phyloP scores from a whole-genome alignment of 345 rosid genomes.

The Eucalyptus globulus region DNA sequence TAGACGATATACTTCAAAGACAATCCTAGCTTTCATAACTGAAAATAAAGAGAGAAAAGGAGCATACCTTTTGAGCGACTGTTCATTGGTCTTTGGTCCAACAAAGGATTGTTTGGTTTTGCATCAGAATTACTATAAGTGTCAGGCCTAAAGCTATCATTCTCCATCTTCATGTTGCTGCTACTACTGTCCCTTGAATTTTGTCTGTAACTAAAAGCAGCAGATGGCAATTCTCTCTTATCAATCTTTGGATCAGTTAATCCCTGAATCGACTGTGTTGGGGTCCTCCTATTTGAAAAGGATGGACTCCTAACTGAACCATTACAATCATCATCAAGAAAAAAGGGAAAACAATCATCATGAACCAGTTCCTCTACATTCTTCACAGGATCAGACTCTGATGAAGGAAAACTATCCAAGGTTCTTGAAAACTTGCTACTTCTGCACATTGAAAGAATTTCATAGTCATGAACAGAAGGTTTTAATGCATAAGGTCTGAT shows the following conservation, averaged over 20 bases:
- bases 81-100: conserved; percentile 28
- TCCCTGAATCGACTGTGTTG: conserved; percentile 38
- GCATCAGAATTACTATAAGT: conserved; percentile 20
- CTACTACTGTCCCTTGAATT: conserved; percentile 24
- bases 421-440: conserved; percentile 24
- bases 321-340: conserved; percentile 76
- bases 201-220: conserved; percentile 14
- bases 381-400: conserved; percentile 36
- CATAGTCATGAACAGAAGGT: neutral
- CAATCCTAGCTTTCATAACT: neutral
- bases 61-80: conserved; percentile 41
- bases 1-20: neutral
- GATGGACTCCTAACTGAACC: conserved; percentile 79
- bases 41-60: neutral
- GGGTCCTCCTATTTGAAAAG: conserved; percentile 24
- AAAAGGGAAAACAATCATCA: conserved; percentile 80
- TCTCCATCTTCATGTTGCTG: conserved; percentile 16
- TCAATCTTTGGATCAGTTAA: conserved; percentile 25
- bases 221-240: conserved; percentile 28
- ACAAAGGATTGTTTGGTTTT: conserved; percentile 24
- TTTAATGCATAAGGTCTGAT: neutral
- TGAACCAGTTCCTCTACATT: conserved; percentile 52
- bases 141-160: conserved; percentile 24
- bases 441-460: conserved; percentile 20
- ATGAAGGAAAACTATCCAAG: conserved; percentile 28